Percentiles rank a stretch among this genome's conserved stretches.
These are phyloP conservation scores for Haplosporangium gracile DNA, from an alignment of 192 early-diverging fungal genomes.

Conservation along the genomic window DNA sequence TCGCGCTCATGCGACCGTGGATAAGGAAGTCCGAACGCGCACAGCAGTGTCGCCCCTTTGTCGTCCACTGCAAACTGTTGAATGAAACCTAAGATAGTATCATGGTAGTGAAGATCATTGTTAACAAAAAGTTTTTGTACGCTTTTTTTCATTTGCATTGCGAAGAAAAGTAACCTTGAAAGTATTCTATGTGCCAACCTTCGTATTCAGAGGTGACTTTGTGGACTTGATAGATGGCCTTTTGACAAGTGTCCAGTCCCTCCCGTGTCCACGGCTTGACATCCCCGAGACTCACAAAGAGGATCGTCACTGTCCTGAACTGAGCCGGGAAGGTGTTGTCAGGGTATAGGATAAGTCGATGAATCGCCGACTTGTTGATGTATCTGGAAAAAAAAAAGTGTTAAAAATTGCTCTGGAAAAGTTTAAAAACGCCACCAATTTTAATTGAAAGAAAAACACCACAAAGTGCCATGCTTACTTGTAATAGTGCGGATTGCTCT, in stretches of 20 bases:
- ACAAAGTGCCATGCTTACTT: slow-evolving; percentile 43
- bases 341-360: slow-evolving; percentile 55
- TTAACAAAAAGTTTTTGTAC: not conserved
- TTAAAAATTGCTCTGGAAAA: too few relatives aligned
- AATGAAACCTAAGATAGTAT: slow-evolving; percentile 40
- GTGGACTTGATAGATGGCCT: slow-evolving; percentile 52
- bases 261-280: slow-evolving; percentile 54
- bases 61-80: slow-evolving; percentile 69
- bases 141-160: not conserved
- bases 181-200: slow-evolving; percentile 24
- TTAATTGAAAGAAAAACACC: not conserved
- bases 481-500: slow-evolving; percentile 55
- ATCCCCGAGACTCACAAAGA: slow-evolving; percentile 66
- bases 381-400: slow-evolving; percentile 18
- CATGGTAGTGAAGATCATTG: not conserved
- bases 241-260: slow-evolving; percentile 58
- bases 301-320: slow-evolving; percentile 64
- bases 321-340: slow-evolving; percentile 62
- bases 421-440: not conserved
- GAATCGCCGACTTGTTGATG: slow-evolving; percentile 63
- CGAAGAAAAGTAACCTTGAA: not conserved
- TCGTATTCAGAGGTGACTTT: slow-evolving; percentile 58
- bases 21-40: slow-evolving; percentile 61
- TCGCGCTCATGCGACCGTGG: slow-evolving; percentile 64
- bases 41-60: slow-evolving; percentile 62